A percentile compares a stretch with the other conserved stretches of the same genome.
phyloP scores from a whole-genome alignment of 1,139 yeast species.

The Yamadazyma friedrichii region DNA sequence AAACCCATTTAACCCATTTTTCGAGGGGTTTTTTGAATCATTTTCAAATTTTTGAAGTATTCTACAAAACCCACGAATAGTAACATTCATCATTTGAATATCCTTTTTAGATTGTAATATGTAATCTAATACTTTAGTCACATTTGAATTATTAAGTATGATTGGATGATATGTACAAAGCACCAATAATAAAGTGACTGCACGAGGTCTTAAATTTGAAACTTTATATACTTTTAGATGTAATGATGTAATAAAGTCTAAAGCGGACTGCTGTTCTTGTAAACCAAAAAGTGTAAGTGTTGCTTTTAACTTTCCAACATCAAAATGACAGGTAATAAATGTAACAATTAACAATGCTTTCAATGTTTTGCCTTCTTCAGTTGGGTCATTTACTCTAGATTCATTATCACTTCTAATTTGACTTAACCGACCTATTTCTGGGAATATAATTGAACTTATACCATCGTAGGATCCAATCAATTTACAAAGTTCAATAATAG shows the following conservation, averaged over 20 bases:
- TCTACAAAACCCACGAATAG: background rate
- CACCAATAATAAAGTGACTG: background rate
- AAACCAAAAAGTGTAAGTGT: slow-evolving; percentile 39
- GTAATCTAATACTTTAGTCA: background rate
- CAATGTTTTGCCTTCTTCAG: slow-evolving; percentile 24
- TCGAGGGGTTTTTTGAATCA: background rate
- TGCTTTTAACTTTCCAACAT: slow-evolving; percentile 47
- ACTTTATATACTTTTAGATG: too few relatives aligned
- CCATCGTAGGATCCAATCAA: slow-evolving; percentile 20
- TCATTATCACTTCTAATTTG: too few relatives aligned
- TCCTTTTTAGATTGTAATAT: background rate
- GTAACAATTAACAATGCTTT: slow-evolving; percentile 65
- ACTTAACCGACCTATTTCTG: slow-evolving; percentile 3
- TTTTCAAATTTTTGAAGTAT: slow-evolving; percentile 1
- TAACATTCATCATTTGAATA: background rate
- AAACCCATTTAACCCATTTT: slow-evolving; percentile 19
- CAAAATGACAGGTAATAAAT: slow-evolving; percentile 65
- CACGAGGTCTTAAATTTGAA: too few relatives aligned
- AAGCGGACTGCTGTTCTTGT: slow-evolving; percentile 19
- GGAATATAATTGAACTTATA: slow-evolving; percentile 30
- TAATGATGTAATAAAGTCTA: too few relatives aligned
- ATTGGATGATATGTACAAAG: background rate
- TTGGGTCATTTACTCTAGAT: too few relatives aligned
- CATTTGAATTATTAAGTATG: background rate
- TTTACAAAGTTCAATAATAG: slow-evolving; percentile 29